phyloP scores from a whole-genome alignment of 805 yeast species.

The Lipomyces oligophaga region DNA sequence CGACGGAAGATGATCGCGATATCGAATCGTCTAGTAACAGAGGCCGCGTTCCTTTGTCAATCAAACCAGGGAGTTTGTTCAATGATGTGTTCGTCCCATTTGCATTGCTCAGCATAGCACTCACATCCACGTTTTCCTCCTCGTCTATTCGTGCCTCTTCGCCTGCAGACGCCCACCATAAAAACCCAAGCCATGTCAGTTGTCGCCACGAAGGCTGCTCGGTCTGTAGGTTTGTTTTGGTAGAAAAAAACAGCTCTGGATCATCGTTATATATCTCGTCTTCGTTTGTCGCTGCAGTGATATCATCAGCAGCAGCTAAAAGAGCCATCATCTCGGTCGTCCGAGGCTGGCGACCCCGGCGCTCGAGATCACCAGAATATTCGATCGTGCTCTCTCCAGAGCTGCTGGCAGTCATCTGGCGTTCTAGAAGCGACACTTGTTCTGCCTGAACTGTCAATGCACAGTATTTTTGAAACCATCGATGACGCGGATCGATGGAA shows the following conservation, averaged over 20 bases:
- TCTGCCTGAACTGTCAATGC: background rate
- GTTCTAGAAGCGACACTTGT: slow-evolving; percentile 10
- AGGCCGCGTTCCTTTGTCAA: slow-evolving; percentile 30
- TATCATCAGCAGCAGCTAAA: slow-evolving; percentile 18
- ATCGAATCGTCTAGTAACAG: slow-evolving; percentile 30
- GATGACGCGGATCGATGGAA: slow-evolving; percentile 26
- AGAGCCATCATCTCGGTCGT: slow-evolving; percentile 18
- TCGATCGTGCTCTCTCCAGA: slow-evolving; percentile 5
- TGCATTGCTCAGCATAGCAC: slow-evolving; percentile 13
- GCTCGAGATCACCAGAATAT: slow-evolving; percentile 2
- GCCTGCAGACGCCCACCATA: slow-evolving; percentile 90
- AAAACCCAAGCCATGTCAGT: slow-evolving; percentile 61
- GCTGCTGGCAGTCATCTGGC: slow-evolving; percentile 14
- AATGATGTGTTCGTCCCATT: slow-evolving; percentile 22
- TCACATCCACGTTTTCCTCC: slow-evolving; percentile 42
- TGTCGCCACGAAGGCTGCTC: slow-evolving; percentile 49
- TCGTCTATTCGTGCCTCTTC: slow-evolving; percentile 46
- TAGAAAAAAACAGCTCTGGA: slow-evolving; percentile 26
- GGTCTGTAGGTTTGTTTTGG: slow-evolving; percentile 24
- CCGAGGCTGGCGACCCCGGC: slow-evolving; percentile 1
- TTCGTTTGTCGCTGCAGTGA: slow-evolving; percentile 23
- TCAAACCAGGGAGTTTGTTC: slow-evolving; percentile 7
- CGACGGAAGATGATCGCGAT: slow-evolving; percentile 26
- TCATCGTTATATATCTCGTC: slow-evolving; percentile 26
- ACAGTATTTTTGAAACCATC: slow-evolving; percentile 18